Conservation (phyloP, 2,329 filamentous ascomycete species). For the Microsporum canis region DNA sequence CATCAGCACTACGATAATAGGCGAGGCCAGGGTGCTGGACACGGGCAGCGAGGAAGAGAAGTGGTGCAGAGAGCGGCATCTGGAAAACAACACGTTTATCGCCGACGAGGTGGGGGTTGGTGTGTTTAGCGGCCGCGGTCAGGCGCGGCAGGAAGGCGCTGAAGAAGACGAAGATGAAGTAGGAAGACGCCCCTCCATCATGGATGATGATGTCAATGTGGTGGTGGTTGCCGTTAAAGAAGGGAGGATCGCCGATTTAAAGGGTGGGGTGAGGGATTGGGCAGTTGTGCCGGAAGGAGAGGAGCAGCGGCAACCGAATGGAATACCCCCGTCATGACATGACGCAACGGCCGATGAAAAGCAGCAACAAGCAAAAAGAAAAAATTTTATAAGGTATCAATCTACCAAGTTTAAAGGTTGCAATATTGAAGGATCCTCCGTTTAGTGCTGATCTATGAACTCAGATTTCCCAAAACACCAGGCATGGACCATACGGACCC, state of each 20-base stretch:
- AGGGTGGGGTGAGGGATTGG: conserved; percentile 84
- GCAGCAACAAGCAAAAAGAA: background rate
- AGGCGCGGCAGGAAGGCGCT: conserved; percentile 16
- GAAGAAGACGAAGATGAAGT: conserved; percentile 23
- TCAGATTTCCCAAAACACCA: background rate
- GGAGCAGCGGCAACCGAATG: conserved; percentile 4
- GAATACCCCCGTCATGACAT: background rate
- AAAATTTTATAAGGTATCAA: background rate
- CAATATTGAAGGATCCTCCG: background rate
- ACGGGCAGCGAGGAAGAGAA: conserved; percentile 67
- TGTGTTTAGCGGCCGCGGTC: conserved; percentile 26
- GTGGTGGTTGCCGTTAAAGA: conserved; percentile 76
- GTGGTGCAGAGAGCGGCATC: conserved; percentile 71
- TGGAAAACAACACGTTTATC: conserved; percentile 86
- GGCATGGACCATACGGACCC: background rate
- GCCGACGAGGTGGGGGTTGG: conserved; percentile 35
- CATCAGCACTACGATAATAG: conserved; percentile 89
- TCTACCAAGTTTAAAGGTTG: background rate
- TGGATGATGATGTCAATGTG: conserved; percentile 64
- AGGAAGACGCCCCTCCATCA: conserved; percentile 45
- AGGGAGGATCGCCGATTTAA: conserved; percentile 86
- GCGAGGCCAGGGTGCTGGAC: conserved; percentile 63
- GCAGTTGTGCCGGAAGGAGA: conserved; percentile 28
- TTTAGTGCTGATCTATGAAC: background rate
- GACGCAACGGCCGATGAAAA: background rate